A percentile compares a stretch with the other conserved stretches of the same genome.
phyloP scores from a whole-genome alignment of 2,329 filamentous ascomycete genomes.

The Tolypocladium amazonense region DNA sequence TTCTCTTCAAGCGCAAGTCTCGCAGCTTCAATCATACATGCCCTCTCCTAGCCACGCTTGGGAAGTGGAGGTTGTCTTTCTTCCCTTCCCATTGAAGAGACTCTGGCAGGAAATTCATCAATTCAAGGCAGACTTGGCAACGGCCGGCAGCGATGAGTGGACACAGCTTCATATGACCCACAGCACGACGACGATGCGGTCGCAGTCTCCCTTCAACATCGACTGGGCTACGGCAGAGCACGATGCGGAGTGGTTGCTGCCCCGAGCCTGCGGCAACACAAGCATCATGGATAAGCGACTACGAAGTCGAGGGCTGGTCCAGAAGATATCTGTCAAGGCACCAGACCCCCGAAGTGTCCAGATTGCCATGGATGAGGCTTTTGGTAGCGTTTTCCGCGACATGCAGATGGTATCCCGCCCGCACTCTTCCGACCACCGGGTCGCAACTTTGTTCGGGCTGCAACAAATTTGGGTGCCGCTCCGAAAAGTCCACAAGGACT shows the following conservation, averaged over 20 bases:
- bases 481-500: slow-evolving; percentile 65
- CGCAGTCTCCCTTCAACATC: slow-evolving; percentile 34
- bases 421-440: slow-evolving; percentile 14
- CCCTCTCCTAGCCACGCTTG: slow-evolving; percentile 57
- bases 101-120: slow-evolving; percentile 42
- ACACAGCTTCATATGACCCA: slow-evolving; percentile 41
- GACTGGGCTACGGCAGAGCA: slow-evolving; percentile 35
- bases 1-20: slow-evolving; percentile 36
- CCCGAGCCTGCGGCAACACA: slow-evolving; percentile 55
- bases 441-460: slow-evolving; percentile 46
- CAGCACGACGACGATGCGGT: slow-evolving; percentile 31
- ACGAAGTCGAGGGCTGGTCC: slow-evolving; percentile 62
- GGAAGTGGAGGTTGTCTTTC: slow-evolving; percentile 65
- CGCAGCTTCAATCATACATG: slow-evolving; percentile 46
- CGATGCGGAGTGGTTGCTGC: slow-evolving; percentile 52
- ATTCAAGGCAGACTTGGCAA: slow-evolving; percentile 29
- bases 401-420: slow-evolving; percentile 25
- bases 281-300: slow-evolving; percentile 59
- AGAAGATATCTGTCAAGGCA: slow-evolving; percentile 48
- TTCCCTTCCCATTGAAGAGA: slow-evolving; percentile 55
- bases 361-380: slow-evolving; percentile 49
- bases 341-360: slow-evolving; percentile 60
- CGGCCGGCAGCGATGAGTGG: slow-evolving; percentile 36
- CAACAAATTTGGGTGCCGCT: slow-evolving; percentile 63
- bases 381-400: slow-evolving; percentile 43